Base-by-base conservation (phyloP, 2,329 filamentous ascomycete species). In the Aspergillus melleus region DNA sequence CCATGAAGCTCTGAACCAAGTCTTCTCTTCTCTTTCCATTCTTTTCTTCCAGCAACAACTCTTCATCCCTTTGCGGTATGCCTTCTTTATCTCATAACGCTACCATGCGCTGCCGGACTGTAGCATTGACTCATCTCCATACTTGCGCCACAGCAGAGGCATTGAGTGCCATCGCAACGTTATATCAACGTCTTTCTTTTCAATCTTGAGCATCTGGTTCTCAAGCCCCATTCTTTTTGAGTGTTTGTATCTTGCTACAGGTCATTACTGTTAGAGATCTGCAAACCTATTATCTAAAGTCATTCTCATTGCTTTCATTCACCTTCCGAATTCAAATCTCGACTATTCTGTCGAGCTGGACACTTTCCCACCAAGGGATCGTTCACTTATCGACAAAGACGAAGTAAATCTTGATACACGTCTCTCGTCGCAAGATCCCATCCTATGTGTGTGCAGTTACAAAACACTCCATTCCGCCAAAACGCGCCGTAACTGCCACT, bases 141-240 rank as follows among this genome's bases (percentile, higher is more conserved):
- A 26, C 49, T n/a, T 57, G 30, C 22, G 16, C 22, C n/a, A 20
- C 49, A 60, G 59, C 59, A 70, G 66, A 66, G 72, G 70, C 68
- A 73, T 74, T 73, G 72, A 72, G 59, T 73, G 70, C 67, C 68
- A 32, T 65, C 68, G 42, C 49, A 50, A 51, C 62, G 59, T 67
- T 68, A 62, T 36, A 67, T 66, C 62, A 47, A 55, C 46, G 62
- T 49, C 54, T 55, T 46, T 39, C 24, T 30, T 54, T 30, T 58
- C 44, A 52, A 59, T 53, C 62, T 66, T 64, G 64, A 63, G 64
- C 64, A 58, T 52, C 55, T 59, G 61, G 60, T 61, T 60, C 54
- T 65, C 64, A 64, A 64, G 53, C 59, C 32, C 24, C 56, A 47
- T 58, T 66, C 60, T 11, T 54, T 62, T 57, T 24, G 26, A 22